A percentile compares a stretch with the other conserved stretches of the same genome.
Conservation (phyloP, 768 basidiomycete genomes). For the Lanmaoa pseudosensibilis region DNA sequence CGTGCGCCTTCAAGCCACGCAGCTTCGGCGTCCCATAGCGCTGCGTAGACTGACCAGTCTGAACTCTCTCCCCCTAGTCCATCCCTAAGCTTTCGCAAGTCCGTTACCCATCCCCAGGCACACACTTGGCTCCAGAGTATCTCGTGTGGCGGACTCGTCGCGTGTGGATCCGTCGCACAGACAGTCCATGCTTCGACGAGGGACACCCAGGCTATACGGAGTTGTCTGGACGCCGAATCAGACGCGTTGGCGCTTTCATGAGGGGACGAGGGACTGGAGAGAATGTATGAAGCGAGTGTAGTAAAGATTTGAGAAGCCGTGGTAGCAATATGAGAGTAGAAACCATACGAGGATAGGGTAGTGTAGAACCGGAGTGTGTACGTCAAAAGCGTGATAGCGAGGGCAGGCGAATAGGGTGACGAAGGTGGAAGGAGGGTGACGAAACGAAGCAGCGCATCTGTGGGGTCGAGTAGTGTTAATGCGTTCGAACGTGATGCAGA, state of each 20-base stretch:
- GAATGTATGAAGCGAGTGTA: slow-evolving; percentile 47
- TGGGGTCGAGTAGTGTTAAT: slow-evolving; percentile 48
- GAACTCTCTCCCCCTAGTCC: slow-evolving; percentile 33
- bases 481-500: slow-evolving; percentile 71
- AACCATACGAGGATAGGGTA: slow-evolving; percentile 71
- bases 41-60: slow-evolving; percentile 33
- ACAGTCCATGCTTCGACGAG: slow-evolving; percentile 72
- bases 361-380: slow-evolving; percentile 64
- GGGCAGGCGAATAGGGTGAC: slow-evolving; percentile 36
- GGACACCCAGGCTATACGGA: slow-evolving; percentile 54
- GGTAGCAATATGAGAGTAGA: slow-evolving; percentile 67
- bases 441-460: slow-evolving; percentile 74
- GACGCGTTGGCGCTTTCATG: not conserved
- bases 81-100: slow-evolving; percentile 44
- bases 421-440: slow-evolving; percentile 54
- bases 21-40: slow-evolving; percentile 42
- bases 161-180: slow-evolving; percentile 89
- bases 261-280: slow-evolving; percentile 35
- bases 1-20: slow-evolving; percentile 78
- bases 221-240: slow-evolving; percentile 4
- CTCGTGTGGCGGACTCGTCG: slow-evolving; percentile 82
- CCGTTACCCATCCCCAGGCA: slow-evolving; percentile 74
- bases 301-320: slow-evolving; percentile 59
- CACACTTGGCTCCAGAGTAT: slow-evolving; percentile 85
- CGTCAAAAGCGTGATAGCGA: slow-evolving; percentile 49